Percentiles rank a stretch among this genome's conserved stretches.
Conservation (phyloP, 2,329 filamentous ascomycete species). For the Grosmannia huntii region DNA sequence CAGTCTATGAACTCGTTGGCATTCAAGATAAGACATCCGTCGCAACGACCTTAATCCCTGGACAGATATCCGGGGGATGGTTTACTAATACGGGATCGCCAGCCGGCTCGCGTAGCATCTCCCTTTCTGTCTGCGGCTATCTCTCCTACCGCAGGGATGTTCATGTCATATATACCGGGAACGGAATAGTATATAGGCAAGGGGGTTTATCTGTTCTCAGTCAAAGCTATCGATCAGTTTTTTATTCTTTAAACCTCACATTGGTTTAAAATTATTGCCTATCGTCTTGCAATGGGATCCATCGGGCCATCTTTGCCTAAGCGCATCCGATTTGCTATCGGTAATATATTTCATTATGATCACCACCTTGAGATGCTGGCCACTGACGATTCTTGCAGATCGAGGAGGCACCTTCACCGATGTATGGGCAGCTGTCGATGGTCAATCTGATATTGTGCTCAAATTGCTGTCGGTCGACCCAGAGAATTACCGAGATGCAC, state of each 20-base stretch:
- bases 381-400: background rate
- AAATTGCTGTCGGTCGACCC: constrained; percentile 64
- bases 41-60: background rate
- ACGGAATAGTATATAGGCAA: background rate
- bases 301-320: background rate
- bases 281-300: background rate
- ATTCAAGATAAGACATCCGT: background rate
- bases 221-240: background rate
- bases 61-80: background rate
- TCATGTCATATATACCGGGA: background rate
- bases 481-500: constrained; percentile 78
- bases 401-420: constrained; percentile 10
- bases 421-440: constrained; percentile 18
- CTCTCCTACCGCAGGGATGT: background rate
- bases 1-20: background rate
- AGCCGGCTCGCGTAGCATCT: background rate
- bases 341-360: background rate
- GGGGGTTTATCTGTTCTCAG: background rate
- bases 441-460: constrained; percentile 20
- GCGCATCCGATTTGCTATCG: background rate
- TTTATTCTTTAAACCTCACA: background rate
- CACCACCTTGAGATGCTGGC: background rate
- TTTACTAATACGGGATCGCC: background rate
- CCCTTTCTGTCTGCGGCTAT: background rate
- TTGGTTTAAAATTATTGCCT: background rate